Evolutionary conservation across 1,284 basidiomycete genomes (phyloP), one percentile per base, ranked within the genome.

Genomic region (Trichosporon ovoides): DNA sequence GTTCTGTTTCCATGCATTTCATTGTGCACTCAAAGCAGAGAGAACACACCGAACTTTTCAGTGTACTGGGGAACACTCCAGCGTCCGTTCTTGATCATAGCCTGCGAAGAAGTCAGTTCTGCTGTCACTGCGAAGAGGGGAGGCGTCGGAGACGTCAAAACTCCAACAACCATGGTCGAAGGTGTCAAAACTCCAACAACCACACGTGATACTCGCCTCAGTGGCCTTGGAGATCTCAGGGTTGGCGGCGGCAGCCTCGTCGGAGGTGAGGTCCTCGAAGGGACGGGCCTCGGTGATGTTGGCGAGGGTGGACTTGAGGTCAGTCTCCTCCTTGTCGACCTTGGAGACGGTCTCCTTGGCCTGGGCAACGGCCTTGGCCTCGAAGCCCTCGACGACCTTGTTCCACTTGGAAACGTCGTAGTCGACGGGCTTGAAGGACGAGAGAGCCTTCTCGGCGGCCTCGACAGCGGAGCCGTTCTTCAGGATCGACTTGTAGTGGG

Each of bases 41-140:
- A 94, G 84, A 92, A 86, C 76, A 93, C 81, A 62, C 88, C 87
- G 77, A 92, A 84, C 77, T 92, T 88, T 74, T 94, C 91, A 66
- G 72, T 71, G 77, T 80, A 79, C 84, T 91, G 91, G 70, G 93
- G 92, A 59, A 96, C 91, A 74, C 88, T 89, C 89, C 92, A 98
- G 82, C 98, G 98, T 79, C 96, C 96, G 83, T 98, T 96, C 85
- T 90, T 88, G 72, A 98, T 79, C 93, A 98, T 98, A 70, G 86
- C 93, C 82, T 98, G 92, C 43, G 24, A 48, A 31, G n/a, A 14
- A 22, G 43, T 48, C 28, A 48, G 43, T 22, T n/a, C 6, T 11
- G 22, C 12, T 16, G 11, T 4, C 11, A n/a, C 24, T 48, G 13
- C 13, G 7, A 31, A 24, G 9, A 24, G 22, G 10, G 22, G 28